These are phyloP conservation scores for Eremothecium sinecaudum DNA, from an alignment of 1,139 yeast genomes.

Conservation along the genomic window DNA sequence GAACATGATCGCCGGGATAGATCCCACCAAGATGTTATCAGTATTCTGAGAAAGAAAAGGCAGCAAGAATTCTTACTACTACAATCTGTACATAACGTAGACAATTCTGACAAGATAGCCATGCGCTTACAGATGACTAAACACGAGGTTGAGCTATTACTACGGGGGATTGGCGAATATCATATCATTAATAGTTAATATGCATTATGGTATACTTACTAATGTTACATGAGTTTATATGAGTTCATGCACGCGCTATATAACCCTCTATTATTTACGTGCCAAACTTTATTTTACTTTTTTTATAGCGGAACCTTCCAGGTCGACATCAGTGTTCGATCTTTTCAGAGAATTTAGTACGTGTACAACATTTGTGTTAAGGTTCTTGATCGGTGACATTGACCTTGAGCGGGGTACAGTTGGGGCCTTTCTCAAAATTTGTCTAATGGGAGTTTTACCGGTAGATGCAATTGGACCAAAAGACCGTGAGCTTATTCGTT, in stretches of 20 bases:
- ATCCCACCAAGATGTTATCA: conserved; percentile 13
- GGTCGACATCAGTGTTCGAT: conserved; percentile 4
- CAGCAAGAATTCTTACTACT: conserved; percentile 36
- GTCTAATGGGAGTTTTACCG: conserved; percentile 17
- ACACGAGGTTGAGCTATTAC: conserved; percentile 43
- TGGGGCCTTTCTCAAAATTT: conserved; percentile 2
- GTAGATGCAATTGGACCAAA: conserved; percentile 15
- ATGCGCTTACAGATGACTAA: conserved; percentile 55
- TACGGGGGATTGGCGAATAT: conserved; percentile 35
- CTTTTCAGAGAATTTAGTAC: conserved; percentile 8
- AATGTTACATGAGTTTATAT: conserved; percentile 4
- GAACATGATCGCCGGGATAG: conserved; percentile 22
- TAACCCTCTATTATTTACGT: neutral
- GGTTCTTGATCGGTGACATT: conserved; percentile 10
- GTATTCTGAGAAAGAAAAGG: conserved; percentile 18
- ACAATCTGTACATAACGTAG: conserved; percentile 46
- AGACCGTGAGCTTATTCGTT: conserved; percentile 11
- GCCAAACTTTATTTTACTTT: conserved; percentile 1
- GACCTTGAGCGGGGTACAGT: conserved; percentile 7
- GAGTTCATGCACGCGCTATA: neutral
- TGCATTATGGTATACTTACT: conserved; percentile 5
- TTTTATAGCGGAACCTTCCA: neutral
- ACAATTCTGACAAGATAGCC: conserved; percentile 63
- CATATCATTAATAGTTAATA: conserved; percentile 30
- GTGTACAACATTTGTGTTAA: conserved; percentile 8